Conservation (phyloP, 2,329 filamentous ascomycete genomes). For the Pseudophaeomoniella oleicola region DNA sequence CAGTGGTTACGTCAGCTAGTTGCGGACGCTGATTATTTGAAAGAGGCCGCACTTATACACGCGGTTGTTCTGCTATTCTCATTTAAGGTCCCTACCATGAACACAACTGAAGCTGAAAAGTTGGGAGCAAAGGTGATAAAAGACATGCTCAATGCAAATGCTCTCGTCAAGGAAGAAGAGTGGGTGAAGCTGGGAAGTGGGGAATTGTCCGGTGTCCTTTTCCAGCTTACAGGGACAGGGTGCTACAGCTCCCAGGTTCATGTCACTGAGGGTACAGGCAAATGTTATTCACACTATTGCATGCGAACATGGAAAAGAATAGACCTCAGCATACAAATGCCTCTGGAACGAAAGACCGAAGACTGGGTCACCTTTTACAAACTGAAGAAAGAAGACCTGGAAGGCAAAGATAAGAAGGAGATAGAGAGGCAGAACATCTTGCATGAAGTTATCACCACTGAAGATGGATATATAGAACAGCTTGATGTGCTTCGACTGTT, state of each 20-base stretch:
- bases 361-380: conserved; percentile 89
- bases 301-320: conserved; percentile 90
- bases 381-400: conserved; percentile 61
- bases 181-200: conserved; percentile 88
- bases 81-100: conserved; percentile 94
- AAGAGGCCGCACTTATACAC: conserved; percentile 70
- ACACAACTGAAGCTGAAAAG: conserved; percentile 87
- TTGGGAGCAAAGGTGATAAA: conserved; percentile 64
- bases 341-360: conserved; percentile 53
- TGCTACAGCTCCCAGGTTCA: conserved; percentile 85
- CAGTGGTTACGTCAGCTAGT: conserved; percentile 79
- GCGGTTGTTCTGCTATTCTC: conserved; percentile 82
- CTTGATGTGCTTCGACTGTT: conserved; percentile 72
- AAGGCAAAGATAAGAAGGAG: conserved; percentile 65
- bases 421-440: conserved; percentile 85
- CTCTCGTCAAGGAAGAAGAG: conserved; percentile 78
- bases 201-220: conserved; percentile 75
- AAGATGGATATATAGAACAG: conserved; percentile 81
- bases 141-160: conserved; percentile 64
- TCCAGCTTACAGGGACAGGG: conserved; percentile 79
- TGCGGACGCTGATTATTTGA: conserved; percentile 79
- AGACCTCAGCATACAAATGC: conserved; percentile 57
- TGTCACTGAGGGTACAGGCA: conserved; percentile 43
- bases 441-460: conserved; percentile 87
- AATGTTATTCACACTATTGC: conserved; percentile 90